A percentile compares a stretch with the other conserved stretches of the same genome.
phyloP scores from a whole-genome alignment of 805 yeast genomes.

The Schwanniomyces occidentalis region DNA sequence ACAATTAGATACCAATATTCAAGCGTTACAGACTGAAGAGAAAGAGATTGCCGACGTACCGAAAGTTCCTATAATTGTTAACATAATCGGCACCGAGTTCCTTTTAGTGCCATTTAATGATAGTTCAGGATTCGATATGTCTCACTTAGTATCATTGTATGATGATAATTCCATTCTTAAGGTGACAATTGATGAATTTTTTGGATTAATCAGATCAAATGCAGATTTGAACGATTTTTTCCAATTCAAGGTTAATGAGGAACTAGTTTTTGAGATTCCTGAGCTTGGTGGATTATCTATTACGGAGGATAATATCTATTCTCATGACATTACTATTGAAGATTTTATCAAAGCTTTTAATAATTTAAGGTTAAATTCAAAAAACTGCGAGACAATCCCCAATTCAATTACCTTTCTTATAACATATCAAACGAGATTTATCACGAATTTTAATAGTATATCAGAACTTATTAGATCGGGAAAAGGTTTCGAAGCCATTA shows the following conservation, averaged over 20 bases:
- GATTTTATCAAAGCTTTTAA: constrained; percentile 27
- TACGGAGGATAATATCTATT: constrained; percentile 32
- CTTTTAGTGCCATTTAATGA: constrained; percentile 23
- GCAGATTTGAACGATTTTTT: constrained; percentile 27
- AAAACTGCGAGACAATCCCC: constrained; percentile 7
- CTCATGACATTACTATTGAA: constrained; percentile 21
- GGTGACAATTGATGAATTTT: constrained; percentile 24
- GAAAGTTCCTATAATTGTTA: constrained; percentile 22
- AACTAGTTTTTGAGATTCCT: constrained; percentile 26
- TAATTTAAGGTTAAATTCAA: constrained; percentile 15
- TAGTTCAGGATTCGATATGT: constrained; percentile 9
- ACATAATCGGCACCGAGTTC: constrained; percentile 24
- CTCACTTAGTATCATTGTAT: constrained; percentile 26
- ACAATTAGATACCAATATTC: no score
- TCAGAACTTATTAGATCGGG: constrained; percentile 19
- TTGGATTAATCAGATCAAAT: constrained; percentile 23
- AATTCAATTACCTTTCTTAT: constrained; percentile 19
- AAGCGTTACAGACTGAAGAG: no score
- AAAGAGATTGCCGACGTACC: no score
- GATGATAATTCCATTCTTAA: constrained; percentile 19
- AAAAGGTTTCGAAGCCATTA: constrained; percentile 17
- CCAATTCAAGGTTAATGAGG: constrained; percentile 24
- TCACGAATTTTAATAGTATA: constrained; percentile 25
- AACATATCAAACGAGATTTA: constrained; percentile 24
- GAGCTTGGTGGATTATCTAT: constrained; percentile 26